A percentile compares a stretch with the other conserved stretches of the same genome.
Evolutionary conservation across 176 grass and related monocot genomes (phyloP).

Genomic region (Carex littledalei): DNA sequence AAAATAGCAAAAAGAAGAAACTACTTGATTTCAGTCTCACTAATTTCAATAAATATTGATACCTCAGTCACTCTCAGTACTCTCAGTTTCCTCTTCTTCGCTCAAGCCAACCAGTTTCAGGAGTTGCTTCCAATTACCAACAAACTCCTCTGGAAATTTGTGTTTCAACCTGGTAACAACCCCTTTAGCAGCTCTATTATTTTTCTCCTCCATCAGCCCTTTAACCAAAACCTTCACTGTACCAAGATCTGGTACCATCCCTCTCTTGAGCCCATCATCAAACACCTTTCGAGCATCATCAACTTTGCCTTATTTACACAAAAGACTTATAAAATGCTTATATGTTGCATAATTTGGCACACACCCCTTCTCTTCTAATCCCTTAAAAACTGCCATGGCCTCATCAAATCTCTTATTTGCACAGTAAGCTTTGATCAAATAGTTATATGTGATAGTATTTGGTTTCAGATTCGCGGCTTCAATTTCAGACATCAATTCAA

Average conservation of each 20-base stretch:
- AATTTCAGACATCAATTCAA: conserved; percentile 33
- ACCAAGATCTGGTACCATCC: conserved; percentile 29
- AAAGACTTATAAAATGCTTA: conserved; percentile 11
- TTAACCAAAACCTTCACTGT: conserved; percentile 28
- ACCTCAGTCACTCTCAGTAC: neutral
- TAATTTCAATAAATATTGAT: neutral
- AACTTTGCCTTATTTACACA: conserved; percentile 36
- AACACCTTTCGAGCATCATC: conserved; percentile 24
- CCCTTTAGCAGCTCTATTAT: conserved; percentile 27
- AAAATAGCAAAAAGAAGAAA: neutral
- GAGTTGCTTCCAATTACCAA: conserved; percentile 28
- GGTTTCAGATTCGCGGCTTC: conserved; percentile 25
- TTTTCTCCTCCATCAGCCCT: conserved; percentile 17
- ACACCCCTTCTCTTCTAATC: conserved; percentile 26
- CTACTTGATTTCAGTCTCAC: neutral
- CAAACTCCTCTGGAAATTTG: conserved; percentile 37
- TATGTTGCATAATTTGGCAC: conserved; percentile 30
- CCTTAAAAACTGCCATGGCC: conserved; percentile 36
- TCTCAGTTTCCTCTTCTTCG: neutral
- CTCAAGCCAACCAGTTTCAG: conserved; percentile 26
- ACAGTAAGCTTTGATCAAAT: conserved; percentile 32
- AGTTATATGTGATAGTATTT: conserved; percentile 35
- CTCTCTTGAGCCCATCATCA: conserved; percentile 24
- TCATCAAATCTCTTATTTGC: conserved; percentile 14
- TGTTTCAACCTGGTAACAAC: conserved; percentile 23